phyloP scores from a whole-genome alignment of 2,329 filamentous ascomycete species.

The Neoscytalidium dimidiatum region DNA sequence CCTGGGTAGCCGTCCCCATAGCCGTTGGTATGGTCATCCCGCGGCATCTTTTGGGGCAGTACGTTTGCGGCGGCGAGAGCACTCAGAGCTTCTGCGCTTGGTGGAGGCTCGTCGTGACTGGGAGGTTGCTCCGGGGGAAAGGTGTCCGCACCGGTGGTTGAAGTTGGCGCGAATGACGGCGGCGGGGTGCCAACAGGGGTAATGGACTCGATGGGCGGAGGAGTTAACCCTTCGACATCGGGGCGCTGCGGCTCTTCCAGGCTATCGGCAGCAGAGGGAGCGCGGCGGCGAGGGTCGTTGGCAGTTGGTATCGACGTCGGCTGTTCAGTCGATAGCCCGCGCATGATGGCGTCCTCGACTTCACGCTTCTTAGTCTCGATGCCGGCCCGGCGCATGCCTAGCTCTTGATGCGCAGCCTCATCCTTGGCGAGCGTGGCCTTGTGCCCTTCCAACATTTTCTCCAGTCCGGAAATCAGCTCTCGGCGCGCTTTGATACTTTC shows the following conservation, averaged over 20 bases:
- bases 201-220: slow-evolving; percentile 64
- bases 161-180: slow-evolving; percentile 33
- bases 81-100: neutral
- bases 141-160: slow-evolving; percentile 43
- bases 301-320: slow-evolving; percentile 41
- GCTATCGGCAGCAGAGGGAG: slow-evolving; percentile 11
- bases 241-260: slow-evolving; percentile 67
- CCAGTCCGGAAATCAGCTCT: slow-evolving; percentile 74
- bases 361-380: slow-evolving; percentile 83
- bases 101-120: slow-evolving; percentile 3
- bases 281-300: slow-evolving; percentile 21
- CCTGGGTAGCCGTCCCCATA: slow-evolving; percentile 19
- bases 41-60: slow-evolving; percentile 16
- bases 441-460: slow-evolving; percentile 78
- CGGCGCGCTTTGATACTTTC: slow-evolving; percentile 86
- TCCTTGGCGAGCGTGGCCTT: slow-evolving; percentile 70
- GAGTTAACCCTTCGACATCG: slow-evolving; percentile 82
- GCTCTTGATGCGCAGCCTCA: slow-evolving; percentile 62
- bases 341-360: slow-evolving; percentile 89
- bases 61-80: neutral
- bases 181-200: slow-evolving; percentile 54
- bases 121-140: slow-evolving; percentile 11
- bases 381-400: slow-evolving; percentile 67
- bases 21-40: slow-evolving; percentile 20
- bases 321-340: slow-evolving; percentile 68